These are phyloP conservation scores for Neurospora discreta DNA, from an alignment of 495 filamentous ascomycete genomes.

Conservation along the genomic window DNA sequence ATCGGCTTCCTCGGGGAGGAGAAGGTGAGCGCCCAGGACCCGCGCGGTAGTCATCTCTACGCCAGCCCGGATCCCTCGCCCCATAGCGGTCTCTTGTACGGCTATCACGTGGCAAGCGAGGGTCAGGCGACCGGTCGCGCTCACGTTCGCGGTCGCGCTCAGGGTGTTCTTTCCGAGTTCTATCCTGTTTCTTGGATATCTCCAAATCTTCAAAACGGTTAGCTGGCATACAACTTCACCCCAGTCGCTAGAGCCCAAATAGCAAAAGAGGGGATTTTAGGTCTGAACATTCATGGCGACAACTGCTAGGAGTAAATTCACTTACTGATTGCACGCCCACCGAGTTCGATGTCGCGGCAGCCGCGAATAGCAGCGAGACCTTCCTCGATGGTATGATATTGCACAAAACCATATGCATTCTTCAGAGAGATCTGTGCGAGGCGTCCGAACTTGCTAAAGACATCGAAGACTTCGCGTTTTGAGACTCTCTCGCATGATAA, in stretches of 20 bases:
- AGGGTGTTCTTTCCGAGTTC: conserved; percentile 48
- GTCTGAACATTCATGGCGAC: background rate
- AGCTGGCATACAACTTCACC: background rate
- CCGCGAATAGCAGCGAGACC: conserved; percentile 61
- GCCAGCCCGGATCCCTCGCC: conserved; percentile 26
- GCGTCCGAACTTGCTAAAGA: conserved; percentile 76
- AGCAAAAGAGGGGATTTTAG: background rate
- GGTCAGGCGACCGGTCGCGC: conserved; percentile 21
- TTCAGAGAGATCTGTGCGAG: conserved; percentile 95
- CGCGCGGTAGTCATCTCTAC: conserved; percentile 58
- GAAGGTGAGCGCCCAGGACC: conserved; percentile 33
- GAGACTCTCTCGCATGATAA: conserved; percentile 86
- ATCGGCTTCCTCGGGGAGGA: conserved; percentile 32
- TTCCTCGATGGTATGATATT: conserved; percentile 68
- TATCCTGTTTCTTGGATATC: conserved; percentile 72
- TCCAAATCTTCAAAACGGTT: conserved; percentile 62
- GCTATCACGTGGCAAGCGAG: conserved; percentile 13
- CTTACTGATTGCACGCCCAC: conserved; percentile 88
- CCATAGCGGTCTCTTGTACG: conserved; percentile 29
- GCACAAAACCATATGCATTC: conserved; percentile 93
- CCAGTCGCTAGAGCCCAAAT: background rate
- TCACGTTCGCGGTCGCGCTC: background rate
- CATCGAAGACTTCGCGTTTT: conserved; percentile 84
- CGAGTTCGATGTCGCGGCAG: conserved; percentile 67
- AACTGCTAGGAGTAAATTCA: conserved; percentile 9